A percentile compares a stretch with the other conserved stretches of the same genome.
These are phyloP conservation scores for Cladosporium sp. DNA, from an alignment of 2,329 filamentous ascomycete species.

Conservation along the genomic window DNA sequence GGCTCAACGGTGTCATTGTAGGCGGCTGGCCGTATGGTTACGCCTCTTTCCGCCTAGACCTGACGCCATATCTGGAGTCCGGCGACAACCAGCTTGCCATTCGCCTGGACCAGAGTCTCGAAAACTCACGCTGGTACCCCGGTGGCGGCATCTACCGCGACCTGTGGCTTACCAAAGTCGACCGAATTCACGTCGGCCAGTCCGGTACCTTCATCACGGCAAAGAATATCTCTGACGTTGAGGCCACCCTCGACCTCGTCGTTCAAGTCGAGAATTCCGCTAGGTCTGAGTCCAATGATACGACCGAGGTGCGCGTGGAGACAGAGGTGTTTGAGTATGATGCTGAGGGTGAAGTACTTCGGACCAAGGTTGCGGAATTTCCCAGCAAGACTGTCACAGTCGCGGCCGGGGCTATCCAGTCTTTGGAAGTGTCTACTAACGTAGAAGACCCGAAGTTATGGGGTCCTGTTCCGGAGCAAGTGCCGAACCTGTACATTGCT, in stretches of 20 bases:
- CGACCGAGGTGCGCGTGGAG: slow-evolving; percentile 34
- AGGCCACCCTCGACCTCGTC: slow-evolving; percentile 42
- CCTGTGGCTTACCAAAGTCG: slow-evolving; percentile 50
- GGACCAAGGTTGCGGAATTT: slow-evolving; percentile 36
- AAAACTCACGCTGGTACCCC: slow-evolving; percentile 53
- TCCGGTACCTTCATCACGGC: slow-evolving; percentile 50
- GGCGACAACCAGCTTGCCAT: slow-evolving; percentile 46
- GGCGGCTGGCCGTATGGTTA: slow-evolving; percentile 53
- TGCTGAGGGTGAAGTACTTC: slow-evolving; percentile 7
- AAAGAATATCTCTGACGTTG: slow-evolving; percentile 40
- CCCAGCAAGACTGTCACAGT: slow-evolving; percentile 29
- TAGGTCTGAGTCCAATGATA: slow-evolving; percentile 19
- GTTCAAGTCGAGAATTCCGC: slow-evolving; percentile 46
- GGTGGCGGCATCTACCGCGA: slow-evolving; percentile 53
- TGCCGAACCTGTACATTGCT: slow-evolving; percentile 47
- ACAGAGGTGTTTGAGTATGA: slow-evolving; percentile 42
- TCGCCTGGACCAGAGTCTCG: slow-evolving; percentile 47
- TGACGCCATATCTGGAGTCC: slow-evolving; percentile 40
- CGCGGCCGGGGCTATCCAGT: slow-evolving; percentile 28
- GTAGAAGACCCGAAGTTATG: slow-evolving; percentile 43
- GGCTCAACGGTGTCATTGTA: slow-evolving; percentile 48
- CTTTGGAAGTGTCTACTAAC: slow-evolving; percentile 34
- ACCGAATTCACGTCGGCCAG: slow-evolving; percentile 45
- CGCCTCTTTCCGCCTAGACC: slow-evolving; percentile 48
- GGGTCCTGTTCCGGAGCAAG: slow-evolving; percentile 45